Base-by-base conservation (phyloP, 2,329 filamentous ascomycete genomes). In the Arthrobotrys entomopaga region DNA sequence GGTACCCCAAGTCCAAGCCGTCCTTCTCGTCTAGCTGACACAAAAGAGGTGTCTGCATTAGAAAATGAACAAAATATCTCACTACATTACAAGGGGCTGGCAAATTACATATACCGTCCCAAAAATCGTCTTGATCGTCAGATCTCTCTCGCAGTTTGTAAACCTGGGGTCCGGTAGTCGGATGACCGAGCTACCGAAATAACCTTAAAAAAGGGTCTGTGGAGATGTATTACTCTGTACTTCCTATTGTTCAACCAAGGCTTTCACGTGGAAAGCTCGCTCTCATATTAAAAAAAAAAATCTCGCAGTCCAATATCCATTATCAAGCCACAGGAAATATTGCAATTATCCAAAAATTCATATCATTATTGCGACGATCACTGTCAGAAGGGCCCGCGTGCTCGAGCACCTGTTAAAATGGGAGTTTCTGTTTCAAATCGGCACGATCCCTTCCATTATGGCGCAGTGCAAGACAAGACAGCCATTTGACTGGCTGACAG, bases 361-460 rank as follows among this genome's bases (percentile, higher is more conserved):
- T 8, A 53, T 26, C 4, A 53, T n/a, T 53, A 20, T 26, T 26
- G 26, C 16, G 50, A 53, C 24, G 50, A 53, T 53, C 50, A 19
- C 46, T 29, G 50, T 53, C 50, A 53, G 20, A n/a, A 34, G 26
- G 29, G 29, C 29, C 29, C 29, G 50, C 50, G 13, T 53, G 53
- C 53, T 57, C 53, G 53, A 43, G 53, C 53, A 59, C 8, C 22
- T 56, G 19, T 34, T 34, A 34, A 34, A 34, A 34, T 34, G 29
- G n/a, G n/a, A n/a, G n/a, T 58, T 59, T 26, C 38, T 58, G 54
- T 59, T 59, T 43, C 40, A 43, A 48, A 48, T 29, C 56, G 56
- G 56, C 56, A 59, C 40, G 38, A 48, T 59, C 56, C 56, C 34
- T 59, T 48, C 13, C n/a, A n/a, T 34, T 19, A 50, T 50, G 46